Conservation (phyloP, 2,329 filamentous ascomycete species). For the Calonectria pseudoreteaudii region DNA sequence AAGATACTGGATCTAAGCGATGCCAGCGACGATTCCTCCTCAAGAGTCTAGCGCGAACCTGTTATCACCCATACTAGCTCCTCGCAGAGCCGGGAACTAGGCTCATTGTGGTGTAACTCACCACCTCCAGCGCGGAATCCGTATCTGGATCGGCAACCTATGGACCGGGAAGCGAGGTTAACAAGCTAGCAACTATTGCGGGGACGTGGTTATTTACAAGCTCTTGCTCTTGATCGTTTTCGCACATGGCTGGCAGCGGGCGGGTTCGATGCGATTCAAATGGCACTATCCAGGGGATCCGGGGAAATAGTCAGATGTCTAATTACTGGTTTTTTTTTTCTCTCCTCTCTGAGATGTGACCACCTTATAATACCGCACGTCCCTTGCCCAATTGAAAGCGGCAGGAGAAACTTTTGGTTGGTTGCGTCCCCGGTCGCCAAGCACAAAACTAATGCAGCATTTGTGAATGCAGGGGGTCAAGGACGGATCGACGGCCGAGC, state of each 20-base stretch:
- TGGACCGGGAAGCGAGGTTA: not conserved
- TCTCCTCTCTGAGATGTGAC: not conserved
- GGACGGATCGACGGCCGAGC: not conserved
- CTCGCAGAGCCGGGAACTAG: not conserved
- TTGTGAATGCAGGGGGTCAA: not conserved
- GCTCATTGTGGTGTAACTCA: not conserved
- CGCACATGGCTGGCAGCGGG: not conserved
- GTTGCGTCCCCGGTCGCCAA: not conserved
- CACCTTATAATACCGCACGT: not conserved
- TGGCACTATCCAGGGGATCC: not conserved
- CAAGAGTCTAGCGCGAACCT: not conserved
- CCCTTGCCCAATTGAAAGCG: not conserved
- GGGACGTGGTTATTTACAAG: not conserved
- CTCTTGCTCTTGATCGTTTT: not conserved
- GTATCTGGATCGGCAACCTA: constrained; percentile 15
- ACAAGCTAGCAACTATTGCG: not conserved
- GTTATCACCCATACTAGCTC: not conserved
- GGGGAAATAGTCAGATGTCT: not conserved
- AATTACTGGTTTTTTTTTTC: not conserved
- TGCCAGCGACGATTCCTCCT: constrained; percentile 26
- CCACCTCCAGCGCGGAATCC: constrained; percentile 15
- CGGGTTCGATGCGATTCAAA: not conserved
- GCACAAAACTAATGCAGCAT: not conserved
- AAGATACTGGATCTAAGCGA: constrained; percentile 28
- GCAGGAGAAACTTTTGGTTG: not conserved